Percentiles rank a stretch among this genome's conserved stretches.
phyloP scores from a whole-genome alignment of 352 stramenopile genomes.

The Nothophytophthora sp. region DNA sequence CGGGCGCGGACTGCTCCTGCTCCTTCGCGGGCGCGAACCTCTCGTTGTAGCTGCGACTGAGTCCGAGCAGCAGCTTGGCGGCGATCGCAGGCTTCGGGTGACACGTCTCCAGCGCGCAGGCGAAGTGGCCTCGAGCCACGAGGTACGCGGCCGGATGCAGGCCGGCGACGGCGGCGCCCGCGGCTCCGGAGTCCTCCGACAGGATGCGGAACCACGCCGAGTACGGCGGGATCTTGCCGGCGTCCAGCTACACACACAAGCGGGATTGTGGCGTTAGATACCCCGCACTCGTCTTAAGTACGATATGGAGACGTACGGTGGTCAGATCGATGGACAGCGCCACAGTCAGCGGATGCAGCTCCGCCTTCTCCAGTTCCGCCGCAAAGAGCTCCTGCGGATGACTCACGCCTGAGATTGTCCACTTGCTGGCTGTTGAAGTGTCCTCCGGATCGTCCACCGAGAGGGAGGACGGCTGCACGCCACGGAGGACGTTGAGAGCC shows the following conservation, averaged over 20 bases:
- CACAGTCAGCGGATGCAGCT: conserved; percentile 44
- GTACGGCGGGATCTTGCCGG: conserved; percentile 69
- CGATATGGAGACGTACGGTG: conserved; percentile 33
- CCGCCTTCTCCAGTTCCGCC: conserved; percentile 22
- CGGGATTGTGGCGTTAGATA: too few species aligned
- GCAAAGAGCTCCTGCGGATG: conserved; percentile 62
- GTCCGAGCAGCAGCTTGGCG: conserved; percentile 66
- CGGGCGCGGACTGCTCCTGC: conserved; percentile 13
- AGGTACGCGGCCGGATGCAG: conserved; percentile 77
- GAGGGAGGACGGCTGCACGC: too few species aligned
- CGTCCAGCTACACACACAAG: conserved; percentile 40
- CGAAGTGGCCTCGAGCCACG: conserved; percentile 51
- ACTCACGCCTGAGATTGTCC: conserved; percentile 51
- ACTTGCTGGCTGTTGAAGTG: conserved; percentile 34
- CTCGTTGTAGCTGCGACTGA: conserved; percentile 59
- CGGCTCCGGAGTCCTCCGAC: conserved; percentile 67
- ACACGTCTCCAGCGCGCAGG: conserved; percentile 61
- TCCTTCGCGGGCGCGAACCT: conserved; percentile 47
- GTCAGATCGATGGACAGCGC: conserved; percentile 50
- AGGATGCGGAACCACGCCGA: conserved; percentile 69
- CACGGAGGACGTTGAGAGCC: conserved; percentile 50
- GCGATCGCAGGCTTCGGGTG: conserved; percentile 69
- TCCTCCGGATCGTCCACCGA: conserved; percentile 18
- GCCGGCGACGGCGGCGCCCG: conserved; percentile 60
- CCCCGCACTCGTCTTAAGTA: too few species aligned